Conservation (phyloP, 257 asterid genomes). For the Pogostemon cablin region DNA sequence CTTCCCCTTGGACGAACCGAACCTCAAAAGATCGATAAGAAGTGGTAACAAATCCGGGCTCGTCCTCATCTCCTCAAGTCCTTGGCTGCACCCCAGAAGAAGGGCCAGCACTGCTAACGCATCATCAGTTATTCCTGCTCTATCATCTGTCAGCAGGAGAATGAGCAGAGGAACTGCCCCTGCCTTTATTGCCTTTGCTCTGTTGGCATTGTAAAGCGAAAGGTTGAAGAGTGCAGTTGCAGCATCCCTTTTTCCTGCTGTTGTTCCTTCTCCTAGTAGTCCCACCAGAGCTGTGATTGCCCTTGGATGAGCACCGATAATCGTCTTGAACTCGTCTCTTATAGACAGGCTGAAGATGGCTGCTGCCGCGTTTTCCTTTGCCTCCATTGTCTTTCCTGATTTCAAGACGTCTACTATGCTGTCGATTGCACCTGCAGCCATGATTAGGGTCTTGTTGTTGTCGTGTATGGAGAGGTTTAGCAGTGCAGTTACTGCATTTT, state of each 20-base stretch:
- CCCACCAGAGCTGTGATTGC: constrained; percentile 72
- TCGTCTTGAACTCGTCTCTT: constrained; percentile 61
- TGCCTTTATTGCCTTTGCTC: constrained; percentile 46
- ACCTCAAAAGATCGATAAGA: constrained; percentile 79
- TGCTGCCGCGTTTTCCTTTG: constrained; percentile 90
- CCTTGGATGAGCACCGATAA: constrained; percentile 60
- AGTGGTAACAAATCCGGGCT: constrained; percentile 60
- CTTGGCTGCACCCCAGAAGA: constrained; percentile 64
- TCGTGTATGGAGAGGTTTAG: constrained; percentile 83
- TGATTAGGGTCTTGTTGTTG: constrained; percentile 71
- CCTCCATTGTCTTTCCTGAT: constrained; percentile 69
- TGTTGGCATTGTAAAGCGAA: constrained; percentile 57
- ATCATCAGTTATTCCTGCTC: constrained; percentile 83
- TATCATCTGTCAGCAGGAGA: constrained; percentile 69
- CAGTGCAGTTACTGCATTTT: constrained; percentile 81
- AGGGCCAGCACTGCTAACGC: constrained; percentile 73
- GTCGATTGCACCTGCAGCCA: constrained; percentile 80
- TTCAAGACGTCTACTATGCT: constrained; percentile 55
- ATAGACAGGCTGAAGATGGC: constrained; percentile 77
- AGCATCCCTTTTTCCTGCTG: constrained; percentile 81
- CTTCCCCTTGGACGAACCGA: constrained; percentile 80
- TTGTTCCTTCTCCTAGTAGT: constrained; percentile 70
- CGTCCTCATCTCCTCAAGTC: constrained; percentile 68
- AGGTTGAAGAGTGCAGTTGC: constrained; percentile 84
- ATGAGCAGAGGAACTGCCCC: constrained; percentile 81